Conservation (phyloP, 2,329 filamentous ascomycete species). For the Sclerotinia trifoliorum region DNA sequence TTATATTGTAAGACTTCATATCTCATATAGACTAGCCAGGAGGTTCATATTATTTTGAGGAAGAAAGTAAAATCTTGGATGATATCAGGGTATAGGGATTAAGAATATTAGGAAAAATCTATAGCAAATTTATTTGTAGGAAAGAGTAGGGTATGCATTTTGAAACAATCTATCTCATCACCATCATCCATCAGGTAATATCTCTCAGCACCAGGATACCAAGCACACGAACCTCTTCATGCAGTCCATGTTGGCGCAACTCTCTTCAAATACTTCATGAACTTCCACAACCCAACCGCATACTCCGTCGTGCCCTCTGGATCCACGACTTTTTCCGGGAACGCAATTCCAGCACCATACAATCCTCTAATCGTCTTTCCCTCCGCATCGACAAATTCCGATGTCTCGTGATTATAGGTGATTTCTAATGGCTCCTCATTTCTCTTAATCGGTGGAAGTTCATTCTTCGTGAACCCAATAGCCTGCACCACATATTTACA, state of each 20-base stretch:
- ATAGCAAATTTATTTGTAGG: not conserved
- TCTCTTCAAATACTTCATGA: slow-evolving; percentile 60
- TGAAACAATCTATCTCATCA: not conserved
- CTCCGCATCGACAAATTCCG: slow-evolving; percentile 48
- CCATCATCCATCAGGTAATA: not conserved
- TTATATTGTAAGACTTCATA: no score
- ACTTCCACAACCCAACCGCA: slow-evolving; percentile 64
- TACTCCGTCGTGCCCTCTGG: slow-evolving; percentile 60
- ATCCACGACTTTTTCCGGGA: slow-evolving; percentile 59
- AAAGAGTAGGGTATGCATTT: slow-evolving; percentile 11
- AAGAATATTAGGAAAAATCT: not conserved
- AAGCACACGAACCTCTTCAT: not conserved
- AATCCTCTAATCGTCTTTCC: slow-evolving; percentile 50
- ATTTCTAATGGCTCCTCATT: slow-evolving; percentile 32
- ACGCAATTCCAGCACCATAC: slow-evolving; percentile 63
- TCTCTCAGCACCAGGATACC: not conserved
- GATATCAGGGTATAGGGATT: not conserved
- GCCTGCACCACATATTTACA: slow-evolving; percentile 58
- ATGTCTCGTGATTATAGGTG: slow-evolving; percentile 42
- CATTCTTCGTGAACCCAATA: slow-evolving; percentile 55
- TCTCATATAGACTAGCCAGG: no score
- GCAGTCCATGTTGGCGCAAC: slow-evolving; percentile 52
- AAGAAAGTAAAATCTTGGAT: not conserved
- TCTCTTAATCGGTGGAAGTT: slow-evolving; percentile 48
- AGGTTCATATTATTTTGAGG: no score